Evolutionary conservation across 768 basidiomycete species (phyloP).

Genomic region (Clitopilus passeckerianus): DNA sequence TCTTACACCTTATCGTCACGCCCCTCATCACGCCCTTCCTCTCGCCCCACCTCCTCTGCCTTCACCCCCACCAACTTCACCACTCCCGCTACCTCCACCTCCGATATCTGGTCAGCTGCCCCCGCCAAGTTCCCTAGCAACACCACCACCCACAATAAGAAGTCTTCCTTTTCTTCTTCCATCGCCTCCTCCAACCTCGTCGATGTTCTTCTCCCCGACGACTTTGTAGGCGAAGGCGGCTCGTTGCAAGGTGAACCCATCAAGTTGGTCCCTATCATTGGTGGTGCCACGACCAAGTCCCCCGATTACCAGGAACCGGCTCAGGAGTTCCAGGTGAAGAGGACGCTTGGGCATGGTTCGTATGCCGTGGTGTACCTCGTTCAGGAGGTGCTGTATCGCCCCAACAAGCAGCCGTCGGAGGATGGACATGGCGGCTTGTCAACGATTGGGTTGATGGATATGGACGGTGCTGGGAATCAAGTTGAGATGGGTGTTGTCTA

Average conservation of each 20-base stretch:
- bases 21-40: slow-evolving; percentile 29
- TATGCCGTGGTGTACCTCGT: slow-evolving; percentile 96
- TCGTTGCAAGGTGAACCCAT: slow-evolving; percentile 64
- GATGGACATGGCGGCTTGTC: slow-evolving; percentile 45
- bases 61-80: slow-evolving; percentile 28
- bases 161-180: slow-evolving; percentile 18
- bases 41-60: slow-evolving; percentile 33
- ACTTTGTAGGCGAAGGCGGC: slow-evolving; percentile 66
- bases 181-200: slow-evolving; percentile 36
- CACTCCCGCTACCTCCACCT: slow-evolving; percentile 20
- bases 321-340: slow-evolving; percentile 76
- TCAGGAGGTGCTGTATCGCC: slow-evolving; percentile 56
- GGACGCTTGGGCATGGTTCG: slow-evolving; percentile 81
- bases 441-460: slow-evolving; percentile 49
- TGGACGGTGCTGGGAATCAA: slow-evolving; percentile 29
- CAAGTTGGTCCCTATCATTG: slow-evolving; percentile 44
- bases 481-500: slow-evolving; percentile 42
- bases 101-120: slow-evolving; percentile 19
- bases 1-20: background rate
- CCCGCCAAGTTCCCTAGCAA: slow-evolving; percentile 17
- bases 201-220: slow-evolving; percentile 69
- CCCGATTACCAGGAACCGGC: slow-evolving; percentile 43
- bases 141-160: slow-evolving; percentile 11
- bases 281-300: slow-evolving; percentile 24
- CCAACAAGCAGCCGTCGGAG: slow-evolving; percentile 32